Evolutionary conservation across 2,329 filamentous ascomycete genomes (phyloP), one percentile per base, ranked within the genome.

Genomic region (Scedosporium apiospermum): DNA sequence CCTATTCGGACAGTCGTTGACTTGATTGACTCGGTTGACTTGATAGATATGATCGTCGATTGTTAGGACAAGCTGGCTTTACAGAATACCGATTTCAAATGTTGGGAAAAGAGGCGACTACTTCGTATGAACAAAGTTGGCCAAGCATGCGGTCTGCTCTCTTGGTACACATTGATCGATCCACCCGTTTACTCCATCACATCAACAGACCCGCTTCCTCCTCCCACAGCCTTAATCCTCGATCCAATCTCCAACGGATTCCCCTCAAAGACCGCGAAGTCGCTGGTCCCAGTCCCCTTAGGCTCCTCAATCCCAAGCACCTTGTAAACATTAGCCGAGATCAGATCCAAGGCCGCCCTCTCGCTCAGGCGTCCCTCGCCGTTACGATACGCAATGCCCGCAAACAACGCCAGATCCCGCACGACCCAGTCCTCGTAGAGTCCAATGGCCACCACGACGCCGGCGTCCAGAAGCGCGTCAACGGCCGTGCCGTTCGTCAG

Each of bases 191-290:
- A 61, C 49, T 42, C 27, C 27, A 26, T 42, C 49, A 61, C n/a
- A 57, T 61, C 60, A n/a, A 61, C 60, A 7, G 30, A 58, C 7
- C 72, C 73, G 27, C 70, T 61, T 4, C 80, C 80, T 61, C 75
- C 75, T 6, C 77, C 79, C 14, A 87, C 80, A 10, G 79, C 84
- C 69, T 78, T 78, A 55, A 88, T 77, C 58, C 80, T 73, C 5
- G 79, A 78, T 4, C 80, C 82, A 68, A 88, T 82, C 67, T 85
- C 78, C 65, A 89, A 68, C 21, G 87, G 87, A 66, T 77, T 85
- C 0, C 85, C 85, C 69, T 89, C 86, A 61, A 79, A 85, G 5
- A 89, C 76, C 3, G 87, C 77, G 73, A 88, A 89, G 65, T 88
- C 80, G 4, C 18, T 55, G 6, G 51, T 55, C 5, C 51, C 0